Evolutionary conservation across 202 grass and related monocot species (phyloP), one percentile per base, ranked within the genome.

Genomic region (Setaria italica): DNA sequence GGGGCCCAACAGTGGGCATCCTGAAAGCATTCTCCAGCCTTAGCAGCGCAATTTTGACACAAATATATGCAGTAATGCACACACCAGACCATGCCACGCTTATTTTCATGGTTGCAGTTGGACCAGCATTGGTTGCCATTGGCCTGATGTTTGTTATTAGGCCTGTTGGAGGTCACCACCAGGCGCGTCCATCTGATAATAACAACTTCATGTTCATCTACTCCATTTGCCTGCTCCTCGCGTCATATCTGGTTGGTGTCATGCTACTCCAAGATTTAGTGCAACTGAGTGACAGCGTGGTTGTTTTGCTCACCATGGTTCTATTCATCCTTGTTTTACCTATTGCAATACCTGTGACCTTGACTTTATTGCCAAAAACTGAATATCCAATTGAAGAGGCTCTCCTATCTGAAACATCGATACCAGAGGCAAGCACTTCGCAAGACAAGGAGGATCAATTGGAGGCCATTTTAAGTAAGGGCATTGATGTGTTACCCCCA

Each of bases 1-100:
- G 93, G 25, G 93, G 95, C 0, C 95, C 93, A 59, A 87, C 84
- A 16, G 93, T 98, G 9, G 95, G 95, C 46, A 92, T 98, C 47
- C 80, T 98, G 20, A 98, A 98, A 88, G 95, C 85, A 67, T 98
- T 95, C 78, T 89, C 91, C 0, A 93, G 95, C 34, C 80, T 98
- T 10, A 98, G 91, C 62, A 90, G 93, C 0, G 93, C 95, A 7
- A 95, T 98, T 63, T 63, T 98, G 54, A 95, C 89, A 39, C 95
- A 98, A 53, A 57, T 98, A 7, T 98, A 83, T 76, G 84, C 89
- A 30, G 77, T 92, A 74, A 78, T 95, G 50, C 91, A 93, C 84
- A 83, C 89, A 82, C 91, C 95, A n/a, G 78, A 98, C 67, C 84
- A 86, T 62, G 89, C 93, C 79, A 70, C 81, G 11, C 90, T 98